phyloP scores from a whole-genome alignment of 73 alveolate genomes.

The Uronychia binucleata region DNA sequence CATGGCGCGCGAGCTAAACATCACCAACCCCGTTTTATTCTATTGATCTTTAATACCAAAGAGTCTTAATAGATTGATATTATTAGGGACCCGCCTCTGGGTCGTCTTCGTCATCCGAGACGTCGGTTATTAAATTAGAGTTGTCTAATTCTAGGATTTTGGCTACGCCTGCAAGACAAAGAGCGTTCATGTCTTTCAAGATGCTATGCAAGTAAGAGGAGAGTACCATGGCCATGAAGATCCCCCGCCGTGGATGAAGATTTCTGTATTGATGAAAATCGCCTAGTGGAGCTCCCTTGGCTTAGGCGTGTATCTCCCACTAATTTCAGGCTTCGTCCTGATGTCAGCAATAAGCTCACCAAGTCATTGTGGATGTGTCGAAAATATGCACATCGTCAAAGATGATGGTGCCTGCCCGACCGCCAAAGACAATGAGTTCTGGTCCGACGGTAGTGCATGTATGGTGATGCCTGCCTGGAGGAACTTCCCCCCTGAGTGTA shows the following conservation, averaged over 20 bases:
- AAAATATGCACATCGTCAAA: constrained; percentile 15
- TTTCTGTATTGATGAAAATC: constrained; percentile 3
- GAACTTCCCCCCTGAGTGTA: not conserved
- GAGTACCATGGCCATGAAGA: constrained; percentile 3
- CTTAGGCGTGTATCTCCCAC: constrained; percentile 17
- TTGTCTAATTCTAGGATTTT: not conserved
- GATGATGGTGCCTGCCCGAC: constrained; percentile 14
- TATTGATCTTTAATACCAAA: constrained; percentile 5
- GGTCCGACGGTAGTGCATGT: constrained; percentile 24
- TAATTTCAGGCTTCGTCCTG: constrained; percentile 13
- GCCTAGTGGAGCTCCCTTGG: constrained; percentile 21
- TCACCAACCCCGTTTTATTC: constrained; percentile 23
- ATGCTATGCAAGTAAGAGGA: not conserved
- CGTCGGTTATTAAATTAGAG: not conserved
- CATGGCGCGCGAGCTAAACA: constrained; percentile 22
- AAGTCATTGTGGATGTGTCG: constrained; percentile 8
- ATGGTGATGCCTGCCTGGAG: constrained; percentile 20
- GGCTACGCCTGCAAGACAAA: constrained; percentile 8
- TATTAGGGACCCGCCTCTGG: not conserved
- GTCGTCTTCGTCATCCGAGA: constrained; percentile 10
- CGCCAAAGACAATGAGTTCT: constrained; percentile 14
- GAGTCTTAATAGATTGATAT: not conserved
- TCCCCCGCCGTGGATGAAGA: constrained; percentile 12
- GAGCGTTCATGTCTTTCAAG: constrained; percentile 3
- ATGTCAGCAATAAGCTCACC: not conserved